phyloP scores from a whole-genome alignment of 345 rosid species.

The Eucalyptus pauciflora region DNA sequence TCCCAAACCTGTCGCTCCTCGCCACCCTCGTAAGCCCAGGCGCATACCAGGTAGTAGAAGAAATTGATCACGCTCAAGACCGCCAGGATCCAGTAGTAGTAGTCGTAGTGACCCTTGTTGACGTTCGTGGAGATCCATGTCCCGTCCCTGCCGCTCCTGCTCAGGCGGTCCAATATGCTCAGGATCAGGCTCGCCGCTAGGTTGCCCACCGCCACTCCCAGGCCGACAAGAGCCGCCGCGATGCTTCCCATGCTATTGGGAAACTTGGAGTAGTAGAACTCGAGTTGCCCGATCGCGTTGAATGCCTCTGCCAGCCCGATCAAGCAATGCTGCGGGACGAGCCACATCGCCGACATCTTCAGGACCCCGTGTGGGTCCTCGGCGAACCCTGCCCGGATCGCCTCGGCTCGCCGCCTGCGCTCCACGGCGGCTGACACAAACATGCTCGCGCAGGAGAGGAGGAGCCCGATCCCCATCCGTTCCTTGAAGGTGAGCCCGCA shows the following conservation, averaged over 20 bases:
- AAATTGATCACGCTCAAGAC: conserved; percentile 18
- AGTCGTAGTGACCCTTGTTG: conserved; percentile 35
- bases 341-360: conserved; percentile 33
- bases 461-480: conserved; percentile 33
- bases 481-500: conserved; percentile 21
- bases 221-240: conserved; percentile 18
- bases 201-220: conserved; percentile 23
- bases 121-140: conserved; percentile 37
- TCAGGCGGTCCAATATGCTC: background rate
- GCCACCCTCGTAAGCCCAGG: conserved; percentile 24
- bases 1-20: conserved; percentile 17
- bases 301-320: conserved; percentile 33
- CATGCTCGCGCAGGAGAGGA: conserved; percentile 18
- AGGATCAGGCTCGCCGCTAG: conserved; percentile 25
- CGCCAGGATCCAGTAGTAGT: conserved; percentile 40
- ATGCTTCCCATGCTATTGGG: conserved; percentile 44
- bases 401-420: conserved; percentile 13
- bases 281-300: conserved; percentile 37
- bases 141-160: background rate
- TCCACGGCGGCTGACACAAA: conserved; percentile 24
- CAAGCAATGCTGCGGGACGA: conserved; percentile 27
- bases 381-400: conserved; percentile 6
- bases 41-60: conserved; percentile 17
- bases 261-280: conserved; percentile 45
- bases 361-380: background rate